Evolutionary conservation across 2,329 filamentous ascomycete species (phyloP).

Genomic region (Aureobasidium uvarum): DNA sequence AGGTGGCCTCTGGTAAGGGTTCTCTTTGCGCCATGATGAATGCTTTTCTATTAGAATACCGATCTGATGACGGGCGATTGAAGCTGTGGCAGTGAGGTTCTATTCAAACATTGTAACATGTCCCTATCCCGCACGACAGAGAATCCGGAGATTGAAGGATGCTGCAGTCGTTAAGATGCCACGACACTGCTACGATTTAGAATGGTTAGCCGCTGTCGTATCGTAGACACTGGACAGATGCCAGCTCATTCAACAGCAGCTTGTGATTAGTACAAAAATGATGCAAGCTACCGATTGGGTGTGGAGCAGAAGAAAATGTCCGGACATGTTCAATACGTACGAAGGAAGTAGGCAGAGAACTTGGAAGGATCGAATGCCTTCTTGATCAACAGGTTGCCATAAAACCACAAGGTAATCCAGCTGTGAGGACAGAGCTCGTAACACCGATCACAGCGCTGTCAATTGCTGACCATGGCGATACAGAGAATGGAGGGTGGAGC

Average conservation of each 20-base stretch:
- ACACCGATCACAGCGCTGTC: not conserved
- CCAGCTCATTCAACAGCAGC: conserved; percentile 35
- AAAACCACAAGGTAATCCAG: not conserved
- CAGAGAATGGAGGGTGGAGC: not conserved
- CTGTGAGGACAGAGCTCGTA: not conserved
- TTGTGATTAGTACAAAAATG: conserved; percentile 17
- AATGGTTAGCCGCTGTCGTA: conserved; percentile 35
- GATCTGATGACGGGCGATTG: conserved; percentile 26
- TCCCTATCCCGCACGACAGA: conserved; percentile 29
- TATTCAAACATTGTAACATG: conserved; percentile 32
- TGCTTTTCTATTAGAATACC: conserved; percentile 27
- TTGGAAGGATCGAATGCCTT: conserved; percentile 19
- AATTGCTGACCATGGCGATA: conserved; percentile 16
- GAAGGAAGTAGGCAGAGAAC: not conserved
- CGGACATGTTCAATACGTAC: conserved; percentile 11
- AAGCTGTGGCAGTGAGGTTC: conserved; percentile 22
- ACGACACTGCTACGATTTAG: conserved; percentile 37
- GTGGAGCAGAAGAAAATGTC: not conserved
- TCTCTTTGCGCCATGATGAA: conserved; percentile 24
- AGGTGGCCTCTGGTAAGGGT: not conserved
- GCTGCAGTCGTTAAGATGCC: conserved; percentile 33
- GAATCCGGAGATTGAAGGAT: conserved; percentile 28
- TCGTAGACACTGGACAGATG: conserved; percentile 37
- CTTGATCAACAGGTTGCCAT: conserved; percentile 4
- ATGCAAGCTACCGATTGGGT: conserved; percentile 25